phyloP scores from a whole-genome alignment of 805 yeast species.

The Pichia californica region DNA sequence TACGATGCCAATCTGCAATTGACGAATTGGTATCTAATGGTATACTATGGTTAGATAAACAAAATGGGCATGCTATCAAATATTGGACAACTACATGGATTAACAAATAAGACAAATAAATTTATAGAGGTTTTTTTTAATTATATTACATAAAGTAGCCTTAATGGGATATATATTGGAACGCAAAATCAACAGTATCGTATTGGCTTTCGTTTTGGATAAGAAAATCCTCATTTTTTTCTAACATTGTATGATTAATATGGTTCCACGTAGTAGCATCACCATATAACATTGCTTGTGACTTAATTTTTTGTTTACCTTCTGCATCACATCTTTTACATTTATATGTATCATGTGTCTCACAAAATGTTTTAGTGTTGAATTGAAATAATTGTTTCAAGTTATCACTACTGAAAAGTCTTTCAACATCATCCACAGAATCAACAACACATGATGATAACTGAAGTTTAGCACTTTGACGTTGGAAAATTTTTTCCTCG shows the following conservation, averaged over 20 bases:
- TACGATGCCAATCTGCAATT: constrained; percentile 55
- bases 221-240: constrained; percentile 66
- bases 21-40: constrained; percentile 81
- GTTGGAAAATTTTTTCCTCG: constrained; percentile 92
- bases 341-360: constrained; percentile 87
- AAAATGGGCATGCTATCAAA: constrained; percentile 32
- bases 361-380: constrained; percentile 63
- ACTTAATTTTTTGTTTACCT: constrained; percentile 54
- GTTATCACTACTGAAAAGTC: constrained; percentile 80
- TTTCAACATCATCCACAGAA: constrained; percentile 90
- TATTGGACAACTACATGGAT: constrained; percentile 81
- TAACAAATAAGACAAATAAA: constrained; percentile 13
- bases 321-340: constrained; percentile 67
- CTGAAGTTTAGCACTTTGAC: constrained; percentile 92
- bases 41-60: constrained; percentile 73
- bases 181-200: constrained; percentile 74
- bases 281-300: constrained; percentile 91
- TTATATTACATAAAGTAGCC: too few relatives aligned
- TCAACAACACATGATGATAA: constrained; percentile 95
- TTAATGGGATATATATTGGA: constrained; percentile 86
- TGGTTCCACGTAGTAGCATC: constrained; percentile 99
- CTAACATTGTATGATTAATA: constrained; percentile 55
- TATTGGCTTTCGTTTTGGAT: constrained; percentile 65
- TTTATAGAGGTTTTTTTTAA: too few relatives aligned
- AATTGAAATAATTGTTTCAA: constrained; percentile 70